These are phyloP conservation scores for Cercospora zeina DNA, from an alignment of 2,329 filamentous ascomycete genomes.

Conservation along the genomic window DNA sequence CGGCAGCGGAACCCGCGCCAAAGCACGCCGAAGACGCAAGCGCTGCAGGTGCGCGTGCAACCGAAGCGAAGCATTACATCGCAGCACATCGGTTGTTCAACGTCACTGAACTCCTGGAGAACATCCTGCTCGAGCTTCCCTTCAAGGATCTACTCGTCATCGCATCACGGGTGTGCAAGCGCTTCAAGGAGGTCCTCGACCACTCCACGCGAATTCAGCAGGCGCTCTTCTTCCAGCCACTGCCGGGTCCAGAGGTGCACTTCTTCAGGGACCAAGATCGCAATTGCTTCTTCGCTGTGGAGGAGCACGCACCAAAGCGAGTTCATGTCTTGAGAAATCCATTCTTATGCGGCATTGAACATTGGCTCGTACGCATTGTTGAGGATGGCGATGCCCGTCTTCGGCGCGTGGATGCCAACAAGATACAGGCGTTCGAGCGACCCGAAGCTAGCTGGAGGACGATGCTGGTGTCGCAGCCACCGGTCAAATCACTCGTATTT, in stretches of 20 bases:
- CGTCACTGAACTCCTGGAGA: background rate
- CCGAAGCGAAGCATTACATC: background rate
- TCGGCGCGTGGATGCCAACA: no score
- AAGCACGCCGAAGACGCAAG: background rate
- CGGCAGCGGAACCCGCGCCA: background rate
- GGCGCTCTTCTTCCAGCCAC: constrained; percentile 19
- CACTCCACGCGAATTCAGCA: constrained; percentile 17
- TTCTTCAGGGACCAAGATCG: background rate
- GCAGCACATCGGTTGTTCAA: background rate
- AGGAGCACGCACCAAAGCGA: background rate
- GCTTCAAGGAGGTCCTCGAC: constrained; percentile 17
- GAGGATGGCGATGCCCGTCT: background rate
- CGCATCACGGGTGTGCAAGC: constrained; percentile 15
- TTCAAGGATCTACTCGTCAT: background rate
- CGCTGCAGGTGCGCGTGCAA: background rate
- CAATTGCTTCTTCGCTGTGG: background rate
- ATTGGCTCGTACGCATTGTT: no score
- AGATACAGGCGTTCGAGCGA: background rate
- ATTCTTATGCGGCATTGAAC: no score
- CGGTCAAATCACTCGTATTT: background rate
- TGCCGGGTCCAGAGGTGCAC: constrained; percentile 1
- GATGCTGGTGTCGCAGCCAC: constrained; percentile 17
- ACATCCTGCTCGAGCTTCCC: background rate
- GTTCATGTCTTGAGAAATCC: background rate
- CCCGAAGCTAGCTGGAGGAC: constrained; percentile 15